Percentiles rank a stretch among this genome's conserved stretches.
These are phyloP conservation scores for Claviceps monticola DNA, from an alignment of 2,329 filamentous ascomycete species.

Conservation along the genomic window DNA sequence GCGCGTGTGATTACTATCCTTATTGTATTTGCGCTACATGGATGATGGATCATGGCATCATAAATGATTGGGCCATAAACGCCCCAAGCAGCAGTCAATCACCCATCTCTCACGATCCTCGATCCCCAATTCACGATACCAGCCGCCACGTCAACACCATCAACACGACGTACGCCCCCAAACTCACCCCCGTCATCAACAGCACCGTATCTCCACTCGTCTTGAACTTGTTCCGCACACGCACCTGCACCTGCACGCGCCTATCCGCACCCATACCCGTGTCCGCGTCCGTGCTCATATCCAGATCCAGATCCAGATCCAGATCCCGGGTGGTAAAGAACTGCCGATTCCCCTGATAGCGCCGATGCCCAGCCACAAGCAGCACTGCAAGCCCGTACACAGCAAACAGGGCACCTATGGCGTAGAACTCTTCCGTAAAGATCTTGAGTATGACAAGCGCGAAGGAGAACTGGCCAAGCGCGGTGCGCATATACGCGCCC, in stretches of 20 bases:
- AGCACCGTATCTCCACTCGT: conserved; percentile 51
- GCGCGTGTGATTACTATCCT: too few relatives aligned
- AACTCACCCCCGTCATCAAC: conserved; percentile 40
- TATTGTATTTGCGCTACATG: too few relatives aligned
- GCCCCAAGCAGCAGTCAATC: too few relatives aligned
- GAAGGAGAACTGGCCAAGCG: conserved; percentile 89
- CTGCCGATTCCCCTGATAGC: conserved; percentile 84
- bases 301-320: background rate
- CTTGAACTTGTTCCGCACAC: conserved; percentile 38
- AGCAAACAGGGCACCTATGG: conserved; percentile 90
- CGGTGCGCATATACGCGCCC: conserved; percentile 90
- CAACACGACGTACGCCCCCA: conserved; percentile 43
- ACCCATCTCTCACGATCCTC: too few relatives aligned
- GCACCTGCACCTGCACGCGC: background rate
- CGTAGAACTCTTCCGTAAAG: conserved; percentile 92
- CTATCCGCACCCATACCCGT: background rate
- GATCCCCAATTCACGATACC: conserved; percentile 9
- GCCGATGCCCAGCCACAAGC: conserved; percentile 68
- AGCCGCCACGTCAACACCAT: conserved; percentile 41
- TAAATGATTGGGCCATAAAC: too few relatives aligned
- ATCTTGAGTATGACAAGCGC: conserved; percentile 82
- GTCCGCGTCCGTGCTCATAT: background rate
- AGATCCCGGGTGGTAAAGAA: conserved; percentile 52
- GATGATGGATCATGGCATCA: too few relatives aligned
- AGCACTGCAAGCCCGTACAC: conserved; percentile 79